These are phyloP conservation scores for Erysimum cheiranthoides DNA, from an alignment of 345 rosid genomes.

Conservation along the genomic window DNA sequence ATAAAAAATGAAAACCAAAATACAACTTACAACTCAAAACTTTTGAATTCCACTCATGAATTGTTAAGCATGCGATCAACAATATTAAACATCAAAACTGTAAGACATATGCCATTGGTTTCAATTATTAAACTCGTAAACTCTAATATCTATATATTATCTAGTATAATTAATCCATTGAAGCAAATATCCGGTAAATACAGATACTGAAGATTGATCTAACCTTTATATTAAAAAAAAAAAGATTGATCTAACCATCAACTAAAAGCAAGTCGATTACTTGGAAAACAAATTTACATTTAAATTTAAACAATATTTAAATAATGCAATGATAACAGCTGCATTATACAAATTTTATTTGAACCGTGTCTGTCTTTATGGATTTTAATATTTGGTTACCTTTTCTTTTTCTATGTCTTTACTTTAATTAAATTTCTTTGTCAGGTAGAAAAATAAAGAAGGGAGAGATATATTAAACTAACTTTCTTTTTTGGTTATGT, in stretches of 20 bases:
- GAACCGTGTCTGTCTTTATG: conserved; percentile 44
- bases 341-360: conserved; percentile 36
- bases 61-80: neutral
- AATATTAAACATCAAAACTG: neutral
- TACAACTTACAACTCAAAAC: neutral
- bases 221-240: too few species aligned
- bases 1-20: neutral
- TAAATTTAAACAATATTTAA: conserved; percentile 30
- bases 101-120: neutral
- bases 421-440: conserved; percentile 32
- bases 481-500: conserved; percentile 10
- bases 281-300: conserved; percentile 12
- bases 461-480: conserved; percentile 29
- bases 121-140: neutral
- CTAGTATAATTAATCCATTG: neutral
- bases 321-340: conserved; percentile 48
- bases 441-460: conserved; percentile 36
- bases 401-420: conserved; percentile 40
- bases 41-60: neutral
- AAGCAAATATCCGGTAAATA: conserved; percentile 28
- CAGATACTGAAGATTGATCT: conserved; percentile 22
- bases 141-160: neutral
- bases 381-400: conserved; percentile 35
- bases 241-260: conserved; percentile 23
- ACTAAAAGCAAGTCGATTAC: conserved; percentile 8